A percentile compares a stretch with the other conserved stretches of the same genome.
Evolutionary conservation across 306 rosid genomes (phyloP).

Genomic region (Prunus fruticosa): DNA sequence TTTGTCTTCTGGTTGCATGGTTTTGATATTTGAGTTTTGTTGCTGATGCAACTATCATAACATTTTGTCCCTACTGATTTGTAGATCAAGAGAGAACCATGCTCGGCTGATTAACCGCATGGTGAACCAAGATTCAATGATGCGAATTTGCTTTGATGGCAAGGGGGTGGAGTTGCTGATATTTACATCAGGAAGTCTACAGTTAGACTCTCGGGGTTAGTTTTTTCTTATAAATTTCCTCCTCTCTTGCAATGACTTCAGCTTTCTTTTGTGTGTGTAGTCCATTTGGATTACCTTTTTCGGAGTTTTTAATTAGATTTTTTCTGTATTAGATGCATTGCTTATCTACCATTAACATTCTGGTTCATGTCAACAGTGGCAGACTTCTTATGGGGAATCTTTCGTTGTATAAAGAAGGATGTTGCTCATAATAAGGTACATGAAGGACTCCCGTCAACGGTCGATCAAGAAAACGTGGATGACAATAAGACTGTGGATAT

Average conservation of each 20-base stretch:
- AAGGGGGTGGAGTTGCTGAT: conserved; percentile 54
- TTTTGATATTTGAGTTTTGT: not conserved
- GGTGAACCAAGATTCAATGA: conserved; percentile 45
- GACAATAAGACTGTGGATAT: conserved; percentile 25
- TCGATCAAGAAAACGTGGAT: not conserved
- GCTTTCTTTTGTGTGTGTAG: not conserved
- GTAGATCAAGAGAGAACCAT: conserved; percentile 40
- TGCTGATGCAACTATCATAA: conserved; percentile 8
- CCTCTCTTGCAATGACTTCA: not conserved
- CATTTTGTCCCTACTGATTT: conserved; percentile 22
- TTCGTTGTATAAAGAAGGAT: conserved; percentile 21
- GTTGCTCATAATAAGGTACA: conserved; percentile 4
- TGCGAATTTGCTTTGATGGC: conserved; percentile 41
- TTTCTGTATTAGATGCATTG: not conserved
- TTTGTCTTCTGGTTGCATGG: conserved; percentile 23
- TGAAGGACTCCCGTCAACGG: not conserved
- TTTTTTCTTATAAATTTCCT: conserved; percentile 8
- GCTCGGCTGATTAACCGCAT: conserved; percentile 39
- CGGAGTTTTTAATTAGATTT: not conserved
- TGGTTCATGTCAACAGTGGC: conserved; percentile 27
- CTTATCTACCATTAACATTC: not conserved
- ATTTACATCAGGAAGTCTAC: conserved; percentile 57
- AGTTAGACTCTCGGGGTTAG: conserved; percentile 44
- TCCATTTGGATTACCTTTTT: not conserved
- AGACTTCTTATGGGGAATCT: conserved; percentile 59